Conservation (phyloP, 805 yeast genomes). For the Cyberlindnera americana region DNA sequence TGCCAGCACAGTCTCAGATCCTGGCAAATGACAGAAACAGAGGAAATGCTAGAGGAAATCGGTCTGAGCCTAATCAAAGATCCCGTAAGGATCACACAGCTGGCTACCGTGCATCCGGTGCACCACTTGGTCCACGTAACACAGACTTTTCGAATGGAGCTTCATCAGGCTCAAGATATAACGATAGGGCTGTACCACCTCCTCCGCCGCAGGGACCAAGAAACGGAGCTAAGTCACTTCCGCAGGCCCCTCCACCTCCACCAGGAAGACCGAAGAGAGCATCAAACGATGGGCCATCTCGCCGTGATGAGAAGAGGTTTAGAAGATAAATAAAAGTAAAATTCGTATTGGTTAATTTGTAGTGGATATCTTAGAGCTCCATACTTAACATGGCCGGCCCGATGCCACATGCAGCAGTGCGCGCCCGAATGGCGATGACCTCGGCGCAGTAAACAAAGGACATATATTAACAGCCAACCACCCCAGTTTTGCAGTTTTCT, state of each 20-base stretch:
- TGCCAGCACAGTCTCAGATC: background rate
- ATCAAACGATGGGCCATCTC: background rate
- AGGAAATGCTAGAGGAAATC: background rate
- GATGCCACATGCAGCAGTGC: no score
- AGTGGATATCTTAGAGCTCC: no score
- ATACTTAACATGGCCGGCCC: no score
- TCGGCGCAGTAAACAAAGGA: constrained; percentile 1
- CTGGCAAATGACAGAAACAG: background rate
- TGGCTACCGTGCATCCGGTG: background rate
- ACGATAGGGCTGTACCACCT: background rate
- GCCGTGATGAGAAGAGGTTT: constrained; percentile 1
- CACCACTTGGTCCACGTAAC: background rate
- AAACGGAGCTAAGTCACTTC: background rate
- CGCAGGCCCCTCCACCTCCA: background rate
- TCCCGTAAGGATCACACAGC: constrained; percentile 1
- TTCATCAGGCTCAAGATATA: background rate
- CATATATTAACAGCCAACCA: background rate
- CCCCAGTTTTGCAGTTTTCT: no score
- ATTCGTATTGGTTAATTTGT: background rate
- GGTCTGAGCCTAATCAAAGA: background rate
- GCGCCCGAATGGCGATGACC: background rate
- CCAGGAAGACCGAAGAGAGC: background rate
- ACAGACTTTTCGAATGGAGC: background rate
- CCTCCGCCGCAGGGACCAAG: constrained; percentile 11
- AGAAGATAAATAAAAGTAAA: constrained; percentile 1